These are phyloP conservation scores for Triangularia verruculosa DNA, from an alignment of 2,329 filamentous ascomycete species.

Conservation along the genomic window DNA sequence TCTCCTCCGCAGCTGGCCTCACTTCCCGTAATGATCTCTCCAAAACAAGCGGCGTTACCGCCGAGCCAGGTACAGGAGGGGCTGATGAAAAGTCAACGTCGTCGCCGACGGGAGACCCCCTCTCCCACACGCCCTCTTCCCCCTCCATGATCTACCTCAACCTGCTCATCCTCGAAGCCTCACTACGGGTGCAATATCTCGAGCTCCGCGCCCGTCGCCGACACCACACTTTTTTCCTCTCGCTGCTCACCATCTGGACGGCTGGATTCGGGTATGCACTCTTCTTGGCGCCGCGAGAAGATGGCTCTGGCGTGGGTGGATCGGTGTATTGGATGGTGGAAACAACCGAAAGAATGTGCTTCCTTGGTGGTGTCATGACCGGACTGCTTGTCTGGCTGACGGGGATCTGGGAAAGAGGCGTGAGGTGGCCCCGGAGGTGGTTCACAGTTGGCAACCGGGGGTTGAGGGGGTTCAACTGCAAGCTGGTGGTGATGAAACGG, in stretches of 20 bases:
- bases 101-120: slow-evolving; percentile 61
- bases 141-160: slow-evolving; percentile 98
- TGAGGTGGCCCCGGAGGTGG: slow-evolving; percentile 92
- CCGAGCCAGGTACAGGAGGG: slow-evolving; percentile 44
- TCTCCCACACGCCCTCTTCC: slow-evolving; percentile 79
- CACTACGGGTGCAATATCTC: slow-evolving; percentile 87
- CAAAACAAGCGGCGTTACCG: slow-evolving; percentile 36
- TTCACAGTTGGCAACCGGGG: slow-evolving; percentile 86
- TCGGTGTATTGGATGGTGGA: slow-evolving; percentile 97
- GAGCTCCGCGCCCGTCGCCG: slow-evolving; percentile 82
- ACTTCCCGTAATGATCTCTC: slow-evolving; percentile 42
- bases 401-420: slow-evolving; percentile 92
- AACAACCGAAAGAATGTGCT: slow-evolving; percentile 82
- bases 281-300: slow-evolving; percentile 93
- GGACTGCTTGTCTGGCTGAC: slow-evolving; percentile 87
- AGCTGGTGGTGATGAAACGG: slow-evolving; percentile 84
- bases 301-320: slow-evolving; percentile 85
- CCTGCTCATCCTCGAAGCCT: slow-evolving; percentile 92
- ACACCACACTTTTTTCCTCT: slow-evolving; percentile 89
- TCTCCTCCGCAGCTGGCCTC: slow-evolving; percentile 46
- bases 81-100: slow-evolving; percentile 23
- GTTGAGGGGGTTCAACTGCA: slow-evolving; percentile 88
- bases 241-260: slow-evolving; percentile 77
- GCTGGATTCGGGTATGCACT: slow-evolving; percentile 83
- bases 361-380: slow-evolving; percentile 87